Conservation (phyloP, 2,329 filamentous ascomycete species). For the Verticillium albo-atrum region DNA sequence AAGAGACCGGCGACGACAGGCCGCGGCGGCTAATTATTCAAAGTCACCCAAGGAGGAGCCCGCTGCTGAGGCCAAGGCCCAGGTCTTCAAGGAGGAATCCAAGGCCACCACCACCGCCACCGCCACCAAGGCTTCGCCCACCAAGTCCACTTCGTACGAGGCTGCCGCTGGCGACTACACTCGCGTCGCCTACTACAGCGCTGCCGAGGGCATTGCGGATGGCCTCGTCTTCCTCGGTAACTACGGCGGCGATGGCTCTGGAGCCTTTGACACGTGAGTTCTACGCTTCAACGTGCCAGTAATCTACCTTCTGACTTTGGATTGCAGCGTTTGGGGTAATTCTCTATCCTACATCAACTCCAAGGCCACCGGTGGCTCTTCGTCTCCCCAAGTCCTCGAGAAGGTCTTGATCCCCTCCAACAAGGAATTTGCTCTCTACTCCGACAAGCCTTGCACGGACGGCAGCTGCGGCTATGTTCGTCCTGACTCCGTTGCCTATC, state of each 20-base stretch:
- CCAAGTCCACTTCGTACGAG: constrained; percentile 3
- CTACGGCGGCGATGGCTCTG: constrained; percentile 37
- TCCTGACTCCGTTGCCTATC: constrained; percentile 38
- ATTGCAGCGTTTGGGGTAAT: constrained; percentile 34
- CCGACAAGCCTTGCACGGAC: constrained; percentile 34
- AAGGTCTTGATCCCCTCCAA: constrained; percentile 34
- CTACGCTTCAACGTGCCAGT: background rate
- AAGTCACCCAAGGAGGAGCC: constrained; percentile 3
- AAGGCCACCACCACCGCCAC: constrained; percentile 6
- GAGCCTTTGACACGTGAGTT: constrained; percentile 38
- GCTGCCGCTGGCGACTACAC: constrained; percentile 27
- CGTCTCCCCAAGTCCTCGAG: constrained; percentile 33
- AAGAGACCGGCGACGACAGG: background rate
- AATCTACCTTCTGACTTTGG: background rate
- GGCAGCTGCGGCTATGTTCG: constrained; percentile 39
- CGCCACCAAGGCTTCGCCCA: constrained; percentile 3
- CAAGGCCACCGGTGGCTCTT: constrained; percentile 31
- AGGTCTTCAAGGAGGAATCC: constrained; percentile 6
- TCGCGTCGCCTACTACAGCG: constrained; percentile 41
- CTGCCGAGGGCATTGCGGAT: constrained; percentile 30
- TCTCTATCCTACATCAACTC: constrained; percentile 41
- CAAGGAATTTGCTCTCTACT: constrained; percentile 43
- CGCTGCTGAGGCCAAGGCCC: constrained; percentile 6
- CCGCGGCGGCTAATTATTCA: background rate
- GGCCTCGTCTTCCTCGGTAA: constrained; percentile 46